A percentile compares a stretch with the other conserved stretches of the same genome.
Conservation (phyloP, 345 rosid genomes). For the Orychophragmus violaceus region DNA sequence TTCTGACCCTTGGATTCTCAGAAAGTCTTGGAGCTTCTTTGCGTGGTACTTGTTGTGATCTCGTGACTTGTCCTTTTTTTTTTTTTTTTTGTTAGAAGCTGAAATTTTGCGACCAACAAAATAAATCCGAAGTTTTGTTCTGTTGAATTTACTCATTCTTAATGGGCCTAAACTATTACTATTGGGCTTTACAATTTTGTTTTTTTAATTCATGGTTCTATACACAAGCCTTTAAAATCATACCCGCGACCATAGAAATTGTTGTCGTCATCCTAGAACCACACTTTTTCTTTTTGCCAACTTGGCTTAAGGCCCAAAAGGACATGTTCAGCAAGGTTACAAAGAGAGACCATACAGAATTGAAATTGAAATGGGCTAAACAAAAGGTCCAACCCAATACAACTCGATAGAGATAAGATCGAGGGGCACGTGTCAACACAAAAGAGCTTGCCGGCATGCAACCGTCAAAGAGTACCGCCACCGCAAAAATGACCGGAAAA, state of each 20-base stretch:
- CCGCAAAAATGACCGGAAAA: no score
- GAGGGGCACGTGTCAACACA: no score
- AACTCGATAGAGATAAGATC: no score
- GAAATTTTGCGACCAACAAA: background rate
- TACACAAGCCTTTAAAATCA: background rate
- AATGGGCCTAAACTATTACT: background rate
- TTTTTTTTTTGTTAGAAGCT: background rate
- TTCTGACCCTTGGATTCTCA: slow-evolving; percentile 10
- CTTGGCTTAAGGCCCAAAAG: no score
- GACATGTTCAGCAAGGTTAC: no score
- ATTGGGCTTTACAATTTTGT: background rate
- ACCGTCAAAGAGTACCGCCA: no score
- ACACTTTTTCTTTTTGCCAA: background rate
- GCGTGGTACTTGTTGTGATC: background rate
- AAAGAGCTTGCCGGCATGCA: no score
- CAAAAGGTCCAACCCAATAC: no score
- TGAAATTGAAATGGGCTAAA: no score
- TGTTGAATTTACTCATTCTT: background rate
- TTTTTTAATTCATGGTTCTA: background rate
- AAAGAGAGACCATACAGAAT: no score
- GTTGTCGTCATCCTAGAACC: background rate
- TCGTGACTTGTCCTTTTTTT: background rate
- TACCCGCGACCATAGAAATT: background rate
- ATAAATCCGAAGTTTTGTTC: background rate
- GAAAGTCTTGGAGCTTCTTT: slow-evolving; percentile 9